phyloP scores from a whole-genome alignment of 345 rosid species.

The Acer yangbiense region DNA sequence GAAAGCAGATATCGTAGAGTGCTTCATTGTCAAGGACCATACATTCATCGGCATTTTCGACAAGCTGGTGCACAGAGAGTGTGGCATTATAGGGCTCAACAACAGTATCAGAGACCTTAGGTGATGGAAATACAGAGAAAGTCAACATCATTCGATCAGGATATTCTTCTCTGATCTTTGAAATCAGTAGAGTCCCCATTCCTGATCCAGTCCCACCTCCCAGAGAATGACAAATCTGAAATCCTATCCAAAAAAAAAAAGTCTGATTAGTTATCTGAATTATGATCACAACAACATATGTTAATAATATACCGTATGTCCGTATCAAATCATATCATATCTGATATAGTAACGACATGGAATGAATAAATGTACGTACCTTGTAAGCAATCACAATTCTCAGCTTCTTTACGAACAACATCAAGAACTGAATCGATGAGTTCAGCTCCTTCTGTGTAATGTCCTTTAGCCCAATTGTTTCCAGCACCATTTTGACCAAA shows the following conservation, averaged over 20 bases:
- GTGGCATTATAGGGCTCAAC: constrained; percentile 69
- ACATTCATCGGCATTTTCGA: constrained; percentile 66
- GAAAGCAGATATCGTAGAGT: constrained; percentile 63
- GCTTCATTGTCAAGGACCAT: constrained; percentile 71
- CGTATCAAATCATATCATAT: no score
- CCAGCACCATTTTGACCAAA: constrained; percentile 69
- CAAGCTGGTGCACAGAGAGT: constrained; percentile 63
- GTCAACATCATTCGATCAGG: constrained; percentile 68
- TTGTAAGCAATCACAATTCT: constrained; percentile 69
- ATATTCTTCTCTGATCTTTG: constrained; percentile 64
- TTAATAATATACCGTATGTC: no score
- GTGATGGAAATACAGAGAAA: constrained; percentile 63
- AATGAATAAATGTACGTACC: constrained; percentile 14
- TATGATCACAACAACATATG: no score
- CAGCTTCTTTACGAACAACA: constrained; percentile 60
- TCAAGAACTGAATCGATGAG: constrained; percentile 63
- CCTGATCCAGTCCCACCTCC: constrained; percentile 72
- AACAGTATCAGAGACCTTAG: constrained; percentile 66
- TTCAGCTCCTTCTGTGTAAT: constrained; percentile 67
- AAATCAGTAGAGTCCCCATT: constrained; percentile 62
- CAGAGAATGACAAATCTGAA: constrained; percentile 61
- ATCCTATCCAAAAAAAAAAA: constrained; percentile 36
- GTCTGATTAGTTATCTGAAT: no score
- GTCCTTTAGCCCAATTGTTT: constrained; percentile 70
- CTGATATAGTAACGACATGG: no score